phyloP scores from a whole-genome alignment of 345 rosid genomes.

The Salix exigua region DNA sequence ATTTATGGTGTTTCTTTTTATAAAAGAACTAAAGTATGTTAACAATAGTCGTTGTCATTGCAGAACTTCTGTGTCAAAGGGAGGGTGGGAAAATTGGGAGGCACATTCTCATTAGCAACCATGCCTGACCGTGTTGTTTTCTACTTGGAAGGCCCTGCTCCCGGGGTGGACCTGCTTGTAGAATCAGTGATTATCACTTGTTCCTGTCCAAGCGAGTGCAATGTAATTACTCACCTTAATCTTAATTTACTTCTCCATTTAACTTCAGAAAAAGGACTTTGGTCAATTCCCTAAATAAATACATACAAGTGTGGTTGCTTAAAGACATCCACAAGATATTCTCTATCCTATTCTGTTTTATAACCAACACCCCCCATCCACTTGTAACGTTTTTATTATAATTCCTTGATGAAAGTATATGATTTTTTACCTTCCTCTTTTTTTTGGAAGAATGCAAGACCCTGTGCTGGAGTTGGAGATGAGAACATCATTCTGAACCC shows the following conservation, averaged over 20 bases:
- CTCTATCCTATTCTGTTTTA: background rate
- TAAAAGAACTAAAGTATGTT: background rate
- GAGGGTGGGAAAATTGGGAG: conserved; percentile 70
- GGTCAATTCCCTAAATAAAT: background rate
- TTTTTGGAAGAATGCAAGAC: too few relatives aligned
- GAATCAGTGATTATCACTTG: conserved; percentile 60
- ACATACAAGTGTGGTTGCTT: background rate
- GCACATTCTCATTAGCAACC: conserved; percentile 60
- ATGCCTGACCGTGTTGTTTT: conserved; percentile 62
- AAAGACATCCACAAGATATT: background rate
- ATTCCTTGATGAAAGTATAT: too few relatives aligned
- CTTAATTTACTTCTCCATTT: background rate
- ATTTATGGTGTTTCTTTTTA: background rate
- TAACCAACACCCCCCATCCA: background rate
- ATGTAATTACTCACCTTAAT: conserved; percentile 41
- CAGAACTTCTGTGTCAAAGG: conserved; percentile 67
- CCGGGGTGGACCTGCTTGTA: conserved; percentile 73
- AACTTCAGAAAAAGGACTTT: background rate
- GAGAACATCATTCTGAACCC: too few relatives aligned
- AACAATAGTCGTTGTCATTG: conserved; percentile 5
- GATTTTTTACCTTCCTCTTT: too few relatives aligned
- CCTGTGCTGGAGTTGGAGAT: too few relatives aligned
- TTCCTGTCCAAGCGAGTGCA: conserved; percentile 32
- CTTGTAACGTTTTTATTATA: too few relatives aligned
- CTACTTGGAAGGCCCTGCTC: conserved; percentile 88